Conservation (phyloP, 139 green algal genomes). For the Auxenochlorella pyrenoidosa region DNA sequence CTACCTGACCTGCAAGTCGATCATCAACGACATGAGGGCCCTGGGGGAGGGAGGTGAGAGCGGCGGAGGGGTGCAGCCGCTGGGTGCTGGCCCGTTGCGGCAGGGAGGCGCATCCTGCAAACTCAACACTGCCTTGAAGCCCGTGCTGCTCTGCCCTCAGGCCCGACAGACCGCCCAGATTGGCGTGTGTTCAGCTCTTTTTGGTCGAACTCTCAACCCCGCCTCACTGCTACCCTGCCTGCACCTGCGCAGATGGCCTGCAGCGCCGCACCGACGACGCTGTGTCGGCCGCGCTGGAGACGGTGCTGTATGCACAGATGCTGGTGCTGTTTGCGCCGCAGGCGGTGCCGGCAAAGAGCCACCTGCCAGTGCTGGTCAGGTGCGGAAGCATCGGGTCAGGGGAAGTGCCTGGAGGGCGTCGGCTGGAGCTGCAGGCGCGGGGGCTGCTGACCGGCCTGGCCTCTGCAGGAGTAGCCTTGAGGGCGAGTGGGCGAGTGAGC, state of each 20-base stretch:
- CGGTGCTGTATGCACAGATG: slow-evolving; percentile 94
- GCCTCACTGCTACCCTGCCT: background rate
- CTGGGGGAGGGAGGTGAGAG: slow-evolving; percentile 14
- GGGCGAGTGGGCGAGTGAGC: background rate
- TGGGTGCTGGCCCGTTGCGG: no score
- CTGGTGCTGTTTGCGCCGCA: slow-evolving; percentile 93
- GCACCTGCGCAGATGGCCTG: background rate
- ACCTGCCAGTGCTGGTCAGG: slow-evolving; percentile 77
- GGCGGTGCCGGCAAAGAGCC: slow-evolving; percentile 69
- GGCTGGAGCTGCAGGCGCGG: no score
- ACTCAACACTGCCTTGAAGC: background rate
- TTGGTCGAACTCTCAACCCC: background rate
- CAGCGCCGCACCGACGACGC: slow-evolving; percentile 47
- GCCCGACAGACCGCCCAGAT: background rate
- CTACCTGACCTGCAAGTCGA: slow-evolving; percentile 72
- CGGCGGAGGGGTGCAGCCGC: no score
- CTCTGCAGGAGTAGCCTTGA: no score
- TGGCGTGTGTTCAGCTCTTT: background rate
- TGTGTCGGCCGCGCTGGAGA: slow-evolving; percentile 68
- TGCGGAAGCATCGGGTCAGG: background rate
- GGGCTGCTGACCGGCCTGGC: no score
- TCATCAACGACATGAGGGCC: slow-evolving; percentile 60
- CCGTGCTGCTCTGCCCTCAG: background rate
- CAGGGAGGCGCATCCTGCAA: no score
- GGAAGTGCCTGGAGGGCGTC: no score